A percentile compares a stretch with the other conserved stretches of the same genome.
Evolutionary conservation across 306 rosid genomes (phyloP).

Genomic region (Ceratonia siliqua): DNA sequence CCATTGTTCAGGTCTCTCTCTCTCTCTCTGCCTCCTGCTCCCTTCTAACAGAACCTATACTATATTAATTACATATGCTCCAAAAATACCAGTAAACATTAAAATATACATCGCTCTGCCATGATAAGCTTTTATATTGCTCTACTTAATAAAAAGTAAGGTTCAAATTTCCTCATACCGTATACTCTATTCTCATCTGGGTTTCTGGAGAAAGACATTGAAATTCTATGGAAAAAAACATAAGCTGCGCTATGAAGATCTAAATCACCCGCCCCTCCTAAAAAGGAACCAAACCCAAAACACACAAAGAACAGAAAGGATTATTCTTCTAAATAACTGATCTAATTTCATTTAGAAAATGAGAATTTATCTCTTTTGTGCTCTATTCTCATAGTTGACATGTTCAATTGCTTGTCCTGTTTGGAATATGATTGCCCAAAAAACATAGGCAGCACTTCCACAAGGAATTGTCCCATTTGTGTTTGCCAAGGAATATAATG

Average conservation of each 20-base stretch:
- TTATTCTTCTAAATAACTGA: background rate
- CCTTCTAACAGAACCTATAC: slow-evolving; percentile 47
- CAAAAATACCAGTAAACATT: slow-evolving; percentile 16
- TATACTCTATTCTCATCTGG: slow-evolving; percentile 11
- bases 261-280: too few species aligned
- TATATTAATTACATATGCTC: slow-evolving; percentile 29
- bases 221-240: background rate
- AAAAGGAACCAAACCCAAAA: background rate
- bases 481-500: slow-evolving; percentile 92
- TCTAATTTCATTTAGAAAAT: too few species aligned
- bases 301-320: background rate
- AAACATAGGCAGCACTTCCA: slow-evolving; percentile 96
- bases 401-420: slow-evolving; percentile 35
- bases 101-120: background rate
- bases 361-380: slow-evolving; percentile 16
- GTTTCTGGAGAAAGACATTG: background rate
- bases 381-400: slow-evolving; percentile 37
- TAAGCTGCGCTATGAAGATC: background rate
- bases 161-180: background rate
- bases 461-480: slow-evolving; percentile 99
- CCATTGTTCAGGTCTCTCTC: slow-evolving; percentile 77
- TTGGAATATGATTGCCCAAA: slow-evolving; percentile 28
- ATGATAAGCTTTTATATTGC: slow-evolving; percentile 43
- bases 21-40: slow-evolving; percentile 37
- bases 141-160: background rate